A percentile compares a stretch with the other conserved stretches of the same genome.
Conservation (phyloP, 495 filamentous ascomycete species). For the Beverwykella pulmonaria region DNA sequence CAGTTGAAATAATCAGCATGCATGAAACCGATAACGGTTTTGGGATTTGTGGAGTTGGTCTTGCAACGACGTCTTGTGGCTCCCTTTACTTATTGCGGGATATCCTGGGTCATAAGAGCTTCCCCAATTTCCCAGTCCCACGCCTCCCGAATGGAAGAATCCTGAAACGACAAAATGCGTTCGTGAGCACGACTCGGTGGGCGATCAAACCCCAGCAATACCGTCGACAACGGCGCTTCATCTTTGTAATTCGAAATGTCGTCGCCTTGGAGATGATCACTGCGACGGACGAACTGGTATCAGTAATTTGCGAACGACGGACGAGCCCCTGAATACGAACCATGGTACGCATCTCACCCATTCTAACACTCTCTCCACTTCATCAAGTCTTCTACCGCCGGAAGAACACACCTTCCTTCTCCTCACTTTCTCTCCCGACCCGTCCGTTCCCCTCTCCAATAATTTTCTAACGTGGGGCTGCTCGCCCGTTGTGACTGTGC, state of each 20-base stretch:
- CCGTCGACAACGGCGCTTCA: conserved; percentile 7
- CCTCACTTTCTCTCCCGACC: not conserved
- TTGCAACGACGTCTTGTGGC: not conserved
- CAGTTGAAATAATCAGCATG: conserved; percentile 3
- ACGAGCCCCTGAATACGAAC: not conserved
- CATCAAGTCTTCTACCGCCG: not conserved
- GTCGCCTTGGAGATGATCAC: not conserved
- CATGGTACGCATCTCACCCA: not conserved
- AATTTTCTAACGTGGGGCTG: not conserved
- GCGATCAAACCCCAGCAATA: conserved; percentile 1
- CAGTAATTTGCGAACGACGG: not conserved
- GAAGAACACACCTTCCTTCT: not conserved
- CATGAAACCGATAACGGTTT: conserved; percentile 17
- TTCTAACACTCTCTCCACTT: not conserved
- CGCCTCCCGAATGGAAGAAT: not conserved
- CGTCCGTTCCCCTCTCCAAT: not conserved
- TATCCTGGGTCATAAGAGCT: not conserved
- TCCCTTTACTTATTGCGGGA: not conserved
- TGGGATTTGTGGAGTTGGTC: not conserved
- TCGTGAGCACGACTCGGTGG: not conserved
- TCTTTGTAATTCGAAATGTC: not conserved
- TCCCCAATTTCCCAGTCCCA: not conserved
- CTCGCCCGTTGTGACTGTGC: not conserved
- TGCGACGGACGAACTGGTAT: conserved; percentile 5
- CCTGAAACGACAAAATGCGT: conserved; percentile 5